Percentiles rank a stretch among this genome's conserved stretches.
phyloP scores from a whole-genome alignment of 208 protist genomes.

The Vickermania spadyakhi region DNA sequence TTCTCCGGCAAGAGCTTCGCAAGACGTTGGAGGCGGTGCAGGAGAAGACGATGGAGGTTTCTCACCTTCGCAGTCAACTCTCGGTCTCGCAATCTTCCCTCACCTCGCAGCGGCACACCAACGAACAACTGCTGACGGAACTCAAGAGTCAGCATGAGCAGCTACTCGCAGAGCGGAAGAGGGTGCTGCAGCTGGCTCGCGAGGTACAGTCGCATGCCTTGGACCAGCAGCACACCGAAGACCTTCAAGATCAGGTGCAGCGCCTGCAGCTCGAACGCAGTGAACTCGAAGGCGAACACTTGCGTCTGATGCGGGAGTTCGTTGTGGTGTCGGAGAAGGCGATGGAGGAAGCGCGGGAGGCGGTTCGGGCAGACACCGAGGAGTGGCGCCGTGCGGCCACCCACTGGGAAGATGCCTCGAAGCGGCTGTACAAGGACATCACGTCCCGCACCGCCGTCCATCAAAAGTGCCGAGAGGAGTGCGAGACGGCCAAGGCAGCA shows the following conservation, averaged over 20 bases:
- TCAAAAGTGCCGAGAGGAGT: constrained; percentile 69
- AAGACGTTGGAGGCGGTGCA: constrained; percentile 47
- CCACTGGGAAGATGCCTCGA: constrained; percentile 81
- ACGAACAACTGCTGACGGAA: constrained; percentile 80
- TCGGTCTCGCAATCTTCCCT: constrained; percentile 61
- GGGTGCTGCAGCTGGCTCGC: constrained; percentile 42
- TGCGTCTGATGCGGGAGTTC: constrained; percentile 66
- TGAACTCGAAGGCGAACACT: constrained; percentile 58
- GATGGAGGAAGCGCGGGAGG: constrained; percentile 42
- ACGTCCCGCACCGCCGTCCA: constrained; percentile 65
- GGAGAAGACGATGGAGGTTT: constrained; percentile 46
- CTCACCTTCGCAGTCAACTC: constrained; percentile 60
- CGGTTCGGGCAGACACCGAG: constrained; percentile 50
- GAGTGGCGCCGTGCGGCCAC: constrained; percentile 48
- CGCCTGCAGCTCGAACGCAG: constrained; percentile 27
- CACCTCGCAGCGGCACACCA: constrained; percentile 70
- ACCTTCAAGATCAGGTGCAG: constrained; percentile 42
- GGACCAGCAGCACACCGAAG: constrained; percentile 22
- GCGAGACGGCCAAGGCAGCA: constrained; percentile 68
- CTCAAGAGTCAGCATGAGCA: constrained; percentile 64
- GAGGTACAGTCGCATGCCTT: constrained; percentile 42
- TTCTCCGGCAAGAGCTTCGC: constrained; percentile 66
- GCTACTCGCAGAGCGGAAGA: constrained; percentile 73
- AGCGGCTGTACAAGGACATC: constrained; percentile 84
- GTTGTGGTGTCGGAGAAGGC: constrained; percentile 62